phyloP scores from a whole-genome alignment of 164 flowering plant genomes.

The Aristolochia californica region DNA sequence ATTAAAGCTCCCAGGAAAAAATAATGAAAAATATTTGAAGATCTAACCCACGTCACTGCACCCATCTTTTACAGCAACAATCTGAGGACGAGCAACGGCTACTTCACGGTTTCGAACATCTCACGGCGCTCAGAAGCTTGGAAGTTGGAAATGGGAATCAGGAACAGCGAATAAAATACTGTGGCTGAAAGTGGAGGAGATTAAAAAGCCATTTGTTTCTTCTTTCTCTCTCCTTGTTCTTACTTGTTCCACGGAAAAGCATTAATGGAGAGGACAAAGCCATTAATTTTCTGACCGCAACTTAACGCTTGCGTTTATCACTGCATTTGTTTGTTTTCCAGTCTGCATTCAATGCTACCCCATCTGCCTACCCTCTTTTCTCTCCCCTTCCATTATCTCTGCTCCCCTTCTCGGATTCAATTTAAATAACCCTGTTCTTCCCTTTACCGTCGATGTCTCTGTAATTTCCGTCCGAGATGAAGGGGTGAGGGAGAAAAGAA shows the following conservation, averaged over 20 bases:
- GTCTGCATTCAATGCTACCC: constrained; percentile 34
- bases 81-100: too few species aligned
- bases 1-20: too few species aligned
- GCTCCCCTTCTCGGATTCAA: constrained; percentile 21
- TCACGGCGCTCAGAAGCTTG: too few species aligned
- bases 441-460: constrained; percentile 1
- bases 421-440: constrained; percentile 24
- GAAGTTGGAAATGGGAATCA: too few species aligned
- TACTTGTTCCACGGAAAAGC: constrained; percentile 12
- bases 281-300: constrained; percentile 32
- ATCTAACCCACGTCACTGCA: too few species aligned
- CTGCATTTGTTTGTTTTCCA: constrained; percentile 43
- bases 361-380: constrained; percentile 18
- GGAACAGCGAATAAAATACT: too few species aligned
- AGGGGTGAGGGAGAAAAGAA: too few species aligned
- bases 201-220: background rate
- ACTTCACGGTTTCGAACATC: too few species aligned
- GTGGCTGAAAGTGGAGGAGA: background rate
- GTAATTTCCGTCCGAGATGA: background rate
- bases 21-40: too few species aligned
- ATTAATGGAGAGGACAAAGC: constrained; percentile 40
- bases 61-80: too few species aligned
- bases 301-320: constrained; percentile 41
- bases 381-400: constrained; percentile 13
- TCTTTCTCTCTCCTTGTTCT: background rate